Conservation (phyloP, 2,329 filamentous ascomycete genomes). For the Fusarium buxicola region DNA sequence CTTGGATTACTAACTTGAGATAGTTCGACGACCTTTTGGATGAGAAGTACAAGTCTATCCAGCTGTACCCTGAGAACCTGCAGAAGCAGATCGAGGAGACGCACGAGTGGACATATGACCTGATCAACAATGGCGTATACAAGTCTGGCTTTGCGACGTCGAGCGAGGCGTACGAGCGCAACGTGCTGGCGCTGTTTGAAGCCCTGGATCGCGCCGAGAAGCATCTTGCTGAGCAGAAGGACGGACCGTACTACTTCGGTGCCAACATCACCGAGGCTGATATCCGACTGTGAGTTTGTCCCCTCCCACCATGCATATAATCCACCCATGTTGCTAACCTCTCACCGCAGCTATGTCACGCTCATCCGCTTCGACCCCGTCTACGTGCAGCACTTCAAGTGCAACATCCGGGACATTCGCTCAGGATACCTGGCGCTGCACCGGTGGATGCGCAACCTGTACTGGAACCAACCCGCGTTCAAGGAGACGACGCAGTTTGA, state of each 20-base stretch:
- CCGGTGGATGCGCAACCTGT: slow-evolving; percentile 83
- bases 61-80: slow-evolving; percentile 76
- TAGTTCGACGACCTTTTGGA: slow-evolving; percentile 80
- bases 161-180: slow-evolving; percentile 83
- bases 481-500: slow-evolving; percentile 87
- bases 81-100: slow-evolving; percentile 77
- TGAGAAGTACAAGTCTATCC: slow-evolving; percentile 67
- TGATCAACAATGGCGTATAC: slow-evolving; percentile 78
- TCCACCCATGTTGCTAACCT: slow-evolving; percentile 16
- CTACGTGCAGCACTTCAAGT: slow-evolving; percentile 91
- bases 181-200: slow-evolving; percentile 77
- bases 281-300: slow-evolving; percentile 69
- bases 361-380: slow-evolving; percentile 80
- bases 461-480: slow-evolving; percentile 86
- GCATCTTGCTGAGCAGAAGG: slow-evolving; percentile 65
- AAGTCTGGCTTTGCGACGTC: slow-evolving; percentile 87
- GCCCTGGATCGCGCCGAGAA: slow-evolving; percentile 81
- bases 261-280: slow-evolving; percentile 82
- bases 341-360: slow-evolving; percentile 68
- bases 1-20: background rate
- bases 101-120: slow-evolving; percentile 83
- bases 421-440: slow-evolving; percentile 85
- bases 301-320: background rate
- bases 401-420: slow-evolving; percentile 86
- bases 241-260: slow-evolving; percentile 80